Evolutionary conservation across 176 grass and related monocot genomes (phyloP), one percentile per base, ranked within the genome.

Genomic region (Typha latifolia): DNA sequence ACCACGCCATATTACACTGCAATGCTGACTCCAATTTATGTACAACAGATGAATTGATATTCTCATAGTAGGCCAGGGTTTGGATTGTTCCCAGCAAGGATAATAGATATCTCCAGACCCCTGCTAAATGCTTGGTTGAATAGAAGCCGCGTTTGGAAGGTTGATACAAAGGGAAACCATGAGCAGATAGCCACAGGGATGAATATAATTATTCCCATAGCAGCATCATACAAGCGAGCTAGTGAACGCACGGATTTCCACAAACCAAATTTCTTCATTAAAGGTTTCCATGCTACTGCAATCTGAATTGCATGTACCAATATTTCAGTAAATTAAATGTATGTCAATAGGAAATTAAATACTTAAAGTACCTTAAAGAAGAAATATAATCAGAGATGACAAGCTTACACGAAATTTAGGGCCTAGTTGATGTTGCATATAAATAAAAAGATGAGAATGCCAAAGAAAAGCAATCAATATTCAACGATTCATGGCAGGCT

Each of bases 121-220:
- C 91, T 85, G 71, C 91, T 96, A 73, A 96, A 96, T 2, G 91
- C 91, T 69, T 96, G 91, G 74, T 96, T 96, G 66, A 79, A 96
- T 52, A 96, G 80, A 70, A 96, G 91, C 19, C 91, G 67, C 3
- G 87, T 96, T 79, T 96, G 91, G 82, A 96, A 96, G 27, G 91
- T 96, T 10, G 84, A 90, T 70, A 91, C 82, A 32, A 91, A 91
- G 22, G 88, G 88, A 75, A 91, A 86, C 88, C 88, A 91, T 3
- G 88, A 91, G 34, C 64, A 87, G 13, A 91, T 81, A 12, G 88
- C 88, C 48, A 91, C 78, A 7, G 88, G 88, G 2, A 91, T 55
- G 57, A 91, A 86, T 51, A 91, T 84, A 16, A 87, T 69, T 77
- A 91, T 91, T 70, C 88, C 88, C 68, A 78, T 84, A 32, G 78